Conservation (phyloP, 805 yeast genomes). For the Suhomyces sp. region DNA sequence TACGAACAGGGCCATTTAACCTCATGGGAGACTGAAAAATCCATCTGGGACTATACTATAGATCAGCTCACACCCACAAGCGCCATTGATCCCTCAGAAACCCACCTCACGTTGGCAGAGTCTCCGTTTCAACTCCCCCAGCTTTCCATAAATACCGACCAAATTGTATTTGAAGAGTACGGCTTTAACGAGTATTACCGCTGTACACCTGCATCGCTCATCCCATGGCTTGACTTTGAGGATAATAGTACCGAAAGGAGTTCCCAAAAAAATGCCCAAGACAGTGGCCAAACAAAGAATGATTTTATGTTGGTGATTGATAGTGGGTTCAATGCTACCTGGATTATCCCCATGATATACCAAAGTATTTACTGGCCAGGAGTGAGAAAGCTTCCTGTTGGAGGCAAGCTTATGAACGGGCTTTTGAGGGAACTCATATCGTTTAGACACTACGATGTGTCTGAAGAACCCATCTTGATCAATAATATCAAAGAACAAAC, state of each 20-base stretch:
- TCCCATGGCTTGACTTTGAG: constrained; percentile 51
- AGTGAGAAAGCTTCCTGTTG: constrained; percentile 74
- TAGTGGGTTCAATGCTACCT: constrained; percentile 83
- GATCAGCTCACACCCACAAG: constrained; percentile 37
- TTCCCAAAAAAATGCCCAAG: not conserved
- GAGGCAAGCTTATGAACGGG: constrained; percentile 83
- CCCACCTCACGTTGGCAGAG: constrained; percentile 71
- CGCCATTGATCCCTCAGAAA: constrained; percentile 42
- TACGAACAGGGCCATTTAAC: constrained; percentile 84
- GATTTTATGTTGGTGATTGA: constrained; percentile 83
- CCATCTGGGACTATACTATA: constrained; percentile 84
- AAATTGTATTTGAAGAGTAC: constrained; percentile 90
- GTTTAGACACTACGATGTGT: constrained; percentile 87
- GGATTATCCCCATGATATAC: constrained; percentile 79
- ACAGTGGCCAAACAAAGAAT: constrained; percentile 12
- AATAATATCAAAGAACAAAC: constrained; percentile 82
- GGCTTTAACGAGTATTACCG: constrained; percentile 72
- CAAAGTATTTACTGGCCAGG: constrained; percentile 78
- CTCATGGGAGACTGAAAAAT: constrained; percentile 88
- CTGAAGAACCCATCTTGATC: constrained; percentile 83
- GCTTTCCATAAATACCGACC: constrained; percentile 81
- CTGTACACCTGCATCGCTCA: constrained; percentile 56
- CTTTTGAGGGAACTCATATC: constrained; percentile 80
- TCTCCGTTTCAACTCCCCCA: constrained; percentile 79
- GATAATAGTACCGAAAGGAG: constrained; percentile 1